Percentiles rank a stretch among this genome's conserved stretches.
phyloP scores from a whole-genome alignment of 352 stramenopile species.

The Peronospora destructor region DNA sequence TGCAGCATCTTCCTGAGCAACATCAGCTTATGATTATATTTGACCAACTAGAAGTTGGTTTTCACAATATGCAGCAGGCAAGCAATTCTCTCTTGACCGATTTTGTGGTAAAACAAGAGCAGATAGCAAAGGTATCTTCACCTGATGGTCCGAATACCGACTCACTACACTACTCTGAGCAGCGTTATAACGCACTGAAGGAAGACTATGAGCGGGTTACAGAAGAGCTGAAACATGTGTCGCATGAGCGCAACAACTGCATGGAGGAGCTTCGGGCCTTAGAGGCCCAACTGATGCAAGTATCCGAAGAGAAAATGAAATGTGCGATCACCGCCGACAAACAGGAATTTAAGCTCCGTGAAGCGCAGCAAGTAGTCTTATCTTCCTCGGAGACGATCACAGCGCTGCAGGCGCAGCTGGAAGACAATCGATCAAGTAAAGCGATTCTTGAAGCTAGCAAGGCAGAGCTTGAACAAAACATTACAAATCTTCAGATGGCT shows the following conservation, averaged over 20 bases:
- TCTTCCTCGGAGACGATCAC: conserved; percentile 14
- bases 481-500: conserved; percentile 11
- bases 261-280: conserved; percentile 42
- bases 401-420: conserved; percentile 10
- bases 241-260: conserved; percentile 31
- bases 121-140: neutral
- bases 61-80: conserved; percentile 6
- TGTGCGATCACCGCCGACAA: conserved; percentile 14
- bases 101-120: conserved; percentile 3
- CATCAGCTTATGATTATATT: conserved; percentile 9
- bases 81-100: conserved; percentile 1
- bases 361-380: conserved; percentile 9
- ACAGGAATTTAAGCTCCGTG: conserved; percentile 13
- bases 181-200: conserved; percentile 11
- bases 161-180: neutral
- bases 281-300: conserved; percentile 43
- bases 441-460: conserved; percentile 19
- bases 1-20: conserved; percentile 2
- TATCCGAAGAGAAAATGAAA: conserved; percentile 45
- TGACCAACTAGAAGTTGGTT: conserved; percentile 10
- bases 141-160: conserved; percentile 2
- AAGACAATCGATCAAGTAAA: conserved; percentile 13
- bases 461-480: conserved; percentile 17
- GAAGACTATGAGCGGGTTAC: conserved; percentile 19
- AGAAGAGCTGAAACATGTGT: conserved; percentile 27